Evolutionary conservation across 192 early-diverging fungal species (phyloP), one percentile per base, ranked within the genome.

Genomic region (Coemansia sp.): DNA sequence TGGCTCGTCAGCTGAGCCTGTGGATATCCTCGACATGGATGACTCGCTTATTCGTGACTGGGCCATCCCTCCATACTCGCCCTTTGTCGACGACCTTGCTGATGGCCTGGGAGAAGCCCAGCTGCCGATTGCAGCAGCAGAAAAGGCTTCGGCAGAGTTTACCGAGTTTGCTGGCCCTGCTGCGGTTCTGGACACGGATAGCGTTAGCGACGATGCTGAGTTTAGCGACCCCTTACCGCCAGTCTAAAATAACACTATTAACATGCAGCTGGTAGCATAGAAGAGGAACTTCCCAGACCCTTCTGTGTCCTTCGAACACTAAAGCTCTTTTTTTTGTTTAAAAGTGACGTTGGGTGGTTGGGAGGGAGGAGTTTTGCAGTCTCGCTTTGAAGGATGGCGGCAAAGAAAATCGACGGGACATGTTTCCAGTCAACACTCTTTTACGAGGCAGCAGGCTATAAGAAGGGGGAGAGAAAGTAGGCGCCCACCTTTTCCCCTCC

Each of bases 41-140:
- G 79, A 81, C 51, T 76, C 79, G 64, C 72, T 81, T 60, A 81
- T 81, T 29, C 66, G 73, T 38, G 73, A 72, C 59, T 81, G 79
- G 79, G 79, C 73, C 2, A 64, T 81, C 60, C 79, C 78, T 27
- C 73, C 71, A 7, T 81, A 75, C 46, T 67, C 62, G 54, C 78
- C 72, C 0, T 49, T 38, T 37, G 40, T 64, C 9, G 62, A 58
- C 2, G 62, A 46, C 20, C 32, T 27, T 41, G 57, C 57, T 25
- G 60, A 67, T 15, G 25, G n/a, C 25, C 37, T 22, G 4, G 29
- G 32, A 6, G 32, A 25, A 9, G 43, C 37, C 4, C 32, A 57
- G 10, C 17, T 54, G 67, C 36, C 58, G 3, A 1, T 46, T 46
- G 27, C 35, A 31, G 51, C 35, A 20, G 32, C 36, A 29, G 46